Evolutionary conservation across 805 yeast species (phyloP), one percentile per base, ranked within the genome.

Genomic region (Candida ascalaphidarum): DNA sequence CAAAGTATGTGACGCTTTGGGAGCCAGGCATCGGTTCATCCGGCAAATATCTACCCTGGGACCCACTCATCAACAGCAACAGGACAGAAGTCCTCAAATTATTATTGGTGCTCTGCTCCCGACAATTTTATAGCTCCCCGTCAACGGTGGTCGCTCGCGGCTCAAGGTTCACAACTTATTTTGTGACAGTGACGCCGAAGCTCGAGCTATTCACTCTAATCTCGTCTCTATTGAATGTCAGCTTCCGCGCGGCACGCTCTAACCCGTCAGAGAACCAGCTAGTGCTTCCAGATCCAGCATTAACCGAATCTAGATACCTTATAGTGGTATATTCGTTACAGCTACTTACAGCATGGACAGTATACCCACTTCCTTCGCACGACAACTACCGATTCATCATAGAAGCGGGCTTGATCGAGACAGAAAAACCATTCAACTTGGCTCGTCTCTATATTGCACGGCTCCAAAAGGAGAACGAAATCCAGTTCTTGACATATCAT

Each of bases 1-100:
- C 16, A 11, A 15, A 13, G 14, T 14, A n/a, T 21, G 55, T 52
- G 28, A 37, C 58, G 6, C 60, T 80, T 1, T 86, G 96, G 95
- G 94, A 82, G 41, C 74, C 81, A 3, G 96, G 95, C 5, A 65
- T 86, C 18, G 88, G 84, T 2, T 48, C 58, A 3, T 54, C 68
- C 1, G 55, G 58, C 14, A 48, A 41, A 28, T 50, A 43, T 31
- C 28, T 13, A 5, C 27, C 44, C 3, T 52, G 60, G 1, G 51
- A 56, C 24, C 29, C 47, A 6, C 31, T 49, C 3, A 44, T 73
- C 22, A 88, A 81, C 39, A 48, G 74, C 15, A 75, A 81, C 45
- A 68, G 94, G 41, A 54, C 77, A 4, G 94, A 82, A 43, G 56
- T 82, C 2, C 40, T 89, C 21, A 59, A 79, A 26, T 55, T 85